A percentile compares a stretch with the other conserved stretches of the same genome.
These are phyloP conservation scores for Amanita exitialis DNA, from an alignment of 768 basidiomycete species.

Conservation along the genomic window DNA sequence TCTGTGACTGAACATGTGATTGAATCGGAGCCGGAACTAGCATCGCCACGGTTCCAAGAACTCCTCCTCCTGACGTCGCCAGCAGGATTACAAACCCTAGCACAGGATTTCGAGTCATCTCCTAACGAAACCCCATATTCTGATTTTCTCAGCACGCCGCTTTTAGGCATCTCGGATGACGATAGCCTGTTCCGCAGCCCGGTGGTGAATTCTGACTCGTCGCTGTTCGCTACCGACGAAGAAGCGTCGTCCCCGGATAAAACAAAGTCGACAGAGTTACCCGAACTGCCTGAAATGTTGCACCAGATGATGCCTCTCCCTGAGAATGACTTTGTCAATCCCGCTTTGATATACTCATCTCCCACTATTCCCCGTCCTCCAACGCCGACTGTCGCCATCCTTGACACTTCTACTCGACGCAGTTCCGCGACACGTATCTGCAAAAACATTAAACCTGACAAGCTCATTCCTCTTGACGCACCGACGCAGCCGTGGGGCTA, in stretches of 20 bases:
- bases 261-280: slow-evolving; percentile 4
- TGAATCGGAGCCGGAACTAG: slow-evolving; percentile 7
- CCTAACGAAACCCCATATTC: slow-evolving; percentile 23
- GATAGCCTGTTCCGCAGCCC: slow-evolving; percentile 30
- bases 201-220: slow-evolving; percentile 18
- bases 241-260: not conserved
- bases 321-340: slow-evolving; percentile 12
- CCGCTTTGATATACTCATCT: slow-evolving; percentile 5
- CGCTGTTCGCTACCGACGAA: slow-evolving; percentile 14
- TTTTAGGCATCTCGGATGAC: slow-evolving; percentile 23
- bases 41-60: slow-evolving; percentile 13
- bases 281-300: slow-evolving; percentile 13
- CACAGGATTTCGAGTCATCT: slow-evolving; percentile 24
- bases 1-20: not conserved
- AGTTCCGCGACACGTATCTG: slow-evolving; percentile 53
- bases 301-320: slow-evolving; percentile 29
- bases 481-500: slow-evolving; percentile 69
- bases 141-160: slow-evolving; percentile 28
- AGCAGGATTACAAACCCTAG: slow-evolving; percentile 10
- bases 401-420: slow-evolving; percentile 17
- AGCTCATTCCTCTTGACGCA: slow-evolving; percentile 61
- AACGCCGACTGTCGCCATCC: slow-evolving; percentile 4
- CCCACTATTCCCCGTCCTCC: slow-evolving; percentile 3
- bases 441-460: slow-evolving; percentile 50
- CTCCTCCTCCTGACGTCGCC: slow-evolving; percentile 24